A percentile compares a stretch with the other conserved stretches of the same genome.
Conservation (phyloP, 306 rosid species). For the Cicer cuneatum region DNA sequence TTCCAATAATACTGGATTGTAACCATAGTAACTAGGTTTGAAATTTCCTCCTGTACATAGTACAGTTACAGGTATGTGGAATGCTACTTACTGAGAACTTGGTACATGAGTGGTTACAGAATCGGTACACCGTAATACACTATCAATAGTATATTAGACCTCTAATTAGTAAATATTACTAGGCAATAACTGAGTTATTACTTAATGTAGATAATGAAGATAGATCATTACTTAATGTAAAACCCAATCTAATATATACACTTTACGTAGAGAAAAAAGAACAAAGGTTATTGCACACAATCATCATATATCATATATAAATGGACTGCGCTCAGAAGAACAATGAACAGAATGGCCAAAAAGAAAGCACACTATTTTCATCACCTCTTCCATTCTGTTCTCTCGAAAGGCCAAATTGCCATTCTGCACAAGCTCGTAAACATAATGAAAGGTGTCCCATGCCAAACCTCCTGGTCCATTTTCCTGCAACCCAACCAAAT, state of each 20-base stretch:
- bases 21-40: not conserved
- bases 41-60: too few relatives aligned
- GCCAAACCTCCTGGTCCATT: conserved; percentile 60
- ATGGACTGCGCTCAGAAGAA: conserved; percentile 21
- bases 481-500: conserved; percentile 63
- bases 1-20: conserved; percentile 1
- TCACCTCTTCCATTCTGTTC: conserved; percentile 75
- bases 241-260: not conserved
- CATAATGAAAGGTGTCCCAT: conserved; percentile 60
- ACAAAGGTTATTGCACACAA: conserved; percentile 21
- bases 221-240: conserved; percentile 3
- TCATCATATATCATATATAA: conserved; percentile 32
- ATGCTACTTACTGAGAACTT: too few relatives aligned
- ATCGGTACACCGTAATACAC: too few relatives aligned
- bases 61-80: too few relatives aligned
- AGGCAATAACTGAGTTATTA: too few relatives aligned
- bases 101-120: too few relatives aligned
- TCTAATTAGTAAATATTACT: too few relatives aligned
- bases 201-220: not conserved
- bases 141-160: too few relatives aligned
- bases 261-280: not conserved
- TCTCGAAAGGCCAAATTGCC: conserved; percentile 80
- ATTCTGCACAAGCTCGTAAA: conserved; percentile 67
- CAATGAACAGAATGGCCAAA: conserved; percentile 27
- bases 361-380: conserved; percentile 4